Conservation (phyloP, 1,284 basidiomycete genomes). For the Trametes pubescens region DNA sequence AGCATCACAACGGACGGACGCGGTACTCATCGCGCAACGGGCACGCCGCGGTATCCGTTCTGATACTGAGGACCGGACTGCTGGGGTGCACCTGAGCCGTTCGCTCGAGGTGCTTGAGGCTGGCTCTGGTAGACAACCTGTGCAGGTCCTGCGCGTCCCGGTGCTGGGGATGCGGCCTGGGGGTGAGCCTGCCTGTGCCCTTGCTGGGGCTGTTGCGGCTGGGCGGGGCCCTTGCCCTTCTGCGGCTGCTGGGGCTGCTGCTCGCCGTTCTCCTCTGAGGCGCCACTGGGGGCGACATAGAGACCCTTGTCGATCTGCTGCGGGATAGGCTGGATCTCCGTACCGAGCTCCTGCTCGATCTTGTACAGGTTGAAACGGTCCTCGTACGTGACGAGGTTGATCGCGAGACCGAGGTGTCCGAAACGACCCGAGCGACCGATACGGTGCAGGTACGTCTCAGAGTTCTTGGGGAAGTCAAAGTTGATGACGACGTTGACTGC, state of each 20-base stretch:
- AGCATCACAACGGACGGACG: not conserved
- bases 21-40: conserved; percentile 43
- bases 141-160: conserved; percentile 26
- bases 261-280: conserved; percentile 53
- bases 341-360: conserved; percentile 98
- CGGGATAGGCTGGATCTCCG: conserved; percentile 97
- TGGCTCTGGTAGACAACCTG: conserved; percentile 45
- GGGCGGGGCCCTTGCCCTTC: conserved; percentile 26
- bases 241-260: conserved; percentile 35
- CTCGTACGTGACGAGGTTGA: conserved; percentile 96
- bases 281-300: conserved; percentile 80
- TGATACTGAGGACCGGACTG: conserved; percentile 36
- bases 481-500: conserved; percentile 99
- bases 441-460: conserved; percentile 97
- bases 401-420: conserved; percentile 96
- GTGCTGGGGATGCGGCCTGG: conserved; percentile 20
- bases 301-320: conserved; percentile 91
- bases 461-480: conserved; percentile 99
- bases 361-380: conserved; percentile 98
- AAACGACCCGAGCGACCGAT: conserved; percentile 98
- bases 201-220: conserved; percentile 28
- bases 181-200: conserved; percentile 20
- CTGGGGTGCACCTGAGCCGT: conserved; percentile 39
- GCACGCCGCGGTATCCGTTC: conserved; percentile 41
- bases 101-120: conserved; percentile 36